These are phyloP conservation scores for Wickerhamomyces canadensis DNA, from an alignment of 805 yeast genomes.

Conservation along the genomic window DNA sequence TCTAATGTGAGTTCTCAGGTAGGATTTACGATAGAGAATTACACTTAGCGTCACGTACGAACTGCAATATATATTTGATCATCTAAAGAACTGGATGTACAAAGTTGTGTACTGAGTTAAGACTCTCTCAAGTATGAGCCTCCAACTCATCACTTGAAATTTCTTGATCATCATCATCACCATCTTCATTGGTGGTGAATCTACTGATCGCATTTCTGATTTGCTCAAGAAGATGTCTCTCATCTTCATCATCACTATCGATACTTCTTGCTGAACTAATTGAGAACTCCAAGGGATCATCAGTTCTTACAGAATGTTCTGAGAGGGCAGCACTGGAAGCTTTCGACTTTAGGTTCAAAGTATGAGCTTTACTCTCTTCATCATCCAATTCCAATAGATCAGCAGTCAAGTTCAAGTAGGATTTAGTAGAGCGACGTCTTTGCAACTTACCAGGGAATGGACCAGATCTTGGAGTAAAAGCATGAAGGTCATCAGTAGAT, in stretches of 20 bases:
- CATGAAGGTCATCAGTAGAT: slow-evolving; percentile 4
- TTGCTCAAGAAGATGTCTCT: slow-evolving; percentile 31
- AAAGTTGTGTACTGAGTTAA: too few species aligned
- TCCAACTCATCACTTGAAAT: slow-evolving; percentile 55
- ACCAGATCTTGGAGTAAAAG: slow-evolving; percentile 24
- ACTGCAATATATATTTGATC: too few species aligned
- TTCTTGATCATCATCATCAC: slow-evolving; percentile 31
- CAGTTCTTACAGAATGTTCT: slow-evolving; percentile 14
- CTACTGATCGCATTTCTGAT: slow-evolving; percentile 38
- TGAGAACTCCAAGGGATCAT: slow-evolving; percentile 8
- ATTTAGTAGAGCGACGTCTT: slow-evolving; percentile 72
- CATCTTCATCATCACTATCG: slow-evolving; percentile 21
- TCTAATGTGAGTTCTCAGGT: too few species aligned
- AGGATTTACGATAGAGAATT: too few species aligned
- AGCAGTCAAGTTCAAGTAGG: slow-evolving; percentile 62
- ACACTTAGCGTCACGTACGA: too few species aligned
- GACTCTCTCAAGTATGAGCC: slow-evolving; percentile 30
- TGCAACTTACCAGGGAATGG: slow-evolving; percentile 49
- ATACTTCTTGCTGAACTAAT: slow-evolving; percentile 4
- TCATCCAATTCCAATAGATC: slow-evolving; percentile 61
- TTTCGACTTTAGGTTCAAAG: slow-evolving; percentile 17
- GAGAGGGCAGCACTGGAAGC: slow-evolving; percentile 16
- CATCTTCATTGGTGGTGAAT: slow-evolving; percentile 14
- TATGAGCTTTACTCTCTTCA: slow-evolving; percentile 41
- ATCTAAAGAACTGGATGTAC: too few species aligned